Evolutionary conservation across 2,329 filamentous ascomycete species (phyloP).

Genomic region (Diplodia sapinea): DNA sequence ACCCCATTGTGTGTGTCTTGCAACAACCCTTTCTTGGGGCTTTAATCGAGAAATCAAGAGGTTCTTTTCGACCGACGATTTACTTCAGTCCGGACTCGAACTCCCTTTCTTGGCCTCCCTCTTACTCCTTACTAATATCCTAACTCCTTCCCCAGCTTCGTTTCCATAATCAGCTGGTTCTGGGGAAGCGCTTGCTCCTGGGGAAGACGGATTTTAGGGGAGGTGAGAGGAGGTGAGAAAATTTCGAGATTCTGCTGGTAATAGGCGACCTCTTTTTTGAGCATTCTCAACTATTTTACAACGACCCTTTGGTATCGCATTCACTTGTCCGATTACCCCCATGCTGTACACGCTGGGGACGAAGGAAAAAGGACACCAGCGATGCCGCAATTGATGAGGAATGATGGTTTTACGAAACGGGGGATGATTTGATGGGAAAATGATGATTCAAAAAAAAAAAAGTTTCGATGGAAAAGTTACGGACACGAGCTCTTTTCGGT

Average conservation of each 20-base stretch:
- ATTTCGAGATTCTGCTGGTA: constrained; percentile 10
- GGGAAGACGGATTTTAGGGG: neutral
- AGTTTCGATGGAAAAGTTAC: constrained; percentile 4
- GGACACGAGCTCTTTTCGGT: constrained; percentile 21
- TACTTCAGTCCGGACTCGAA: constrained; percentile 4
- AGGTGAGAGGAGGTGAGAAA: neutral
- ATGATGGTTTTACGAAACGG: constrained; percentile 7
- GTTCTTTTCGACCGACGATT: constrained; percentile 23
- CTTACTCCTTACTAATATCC: constrained; percentile 4
- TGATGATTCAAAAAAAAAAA: neutral
- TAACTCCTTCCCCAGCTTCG: constrained; percentile 26
- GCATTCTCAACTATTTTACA: neutral
- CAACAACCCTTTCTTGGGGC: neutral
- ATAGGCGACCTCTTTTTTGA: constrained; percentile 19
- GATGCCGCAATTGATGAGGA: constrained; percentile 18
- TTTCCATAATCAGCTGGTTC: constrained; percentile 27
- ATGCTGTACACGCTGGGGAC: constrained; percentile 16
- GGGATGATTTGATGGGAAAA: neutral
- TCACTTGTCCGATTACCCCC: neutral
- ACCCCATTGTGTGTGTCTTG: constrained; percentile 26
- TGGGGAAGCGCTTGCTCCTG: constrained; percentile 21
- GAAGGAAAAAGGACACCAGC: constrained; percentile 9
- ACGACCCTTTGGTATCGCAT: constrained; percentile 16
- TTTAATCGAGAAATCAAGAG: constrained; percentile 19
- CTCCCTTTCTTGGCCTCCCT: neutral